Base-by-base conservation (phyloP, 805 yeast species). In the Metschnikowia amazonensis region DNA sequence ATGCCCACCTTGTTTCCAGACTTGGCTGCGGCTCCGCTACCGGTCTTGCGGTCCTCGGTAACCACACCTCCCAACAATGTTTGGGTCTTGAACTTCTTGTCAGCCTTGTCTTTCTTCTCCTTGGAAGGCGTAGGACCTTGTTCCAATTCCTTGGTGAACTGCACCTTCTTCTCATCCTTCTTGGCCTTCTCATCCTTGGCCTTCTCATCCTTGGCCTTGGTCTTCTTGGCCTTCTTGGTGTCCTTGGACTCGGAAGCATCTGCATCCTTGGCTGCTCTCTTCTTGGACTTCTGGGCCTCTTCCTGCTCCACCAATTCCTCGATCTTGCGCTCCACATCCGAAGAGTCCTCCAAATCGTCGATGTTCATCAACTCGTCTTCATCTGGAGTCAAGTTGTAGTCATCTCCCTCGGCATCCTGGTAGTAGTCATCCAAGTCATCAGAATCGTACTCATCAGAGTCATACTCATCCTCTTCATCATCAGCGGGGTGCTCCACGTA, bases 401-500 rank as follows among this genome's bases (percentile, higher is more conserved):
- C 86, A 43, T 75, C 82, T 46, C 65, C 60, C 18, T 73, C 80
- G 44, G 72, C 75, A 23, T 76, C 79, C 35, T 74, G 77, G 43
- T 72, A 78, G 37, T 75, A 79, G 42, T 74, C 50, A 42, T 46
- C 45, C 17, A 46, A 52, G 28, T 52, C 54, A 16, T 42, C 42
- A 23, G 52, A 51, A 37, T 51, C 52, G 46, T 53, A 81, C 42
- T 76, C 78, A 47, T 74, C 79, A 44, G 79, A 84, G 35, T 21
- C 24, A 21, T 21, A 21, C 24, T 21, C 24, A 21, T 74, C 80
- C 24, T 21, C 24, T 5, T 74, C 80, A 62, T 90, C 80, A 62
- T 90, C 96, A 60, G 82, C 88, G 67, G 98, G 97, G 70, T 90
- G 97, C 69, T 87, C 95, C 63, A 94, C 84, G 72, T 84, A 89